These are phyloP conservation scores for Plenodomus lindquistii DNA, from an alignment of 2,329 filamentous ascomycete genomes.

Conservation along the genomic window DNA sequence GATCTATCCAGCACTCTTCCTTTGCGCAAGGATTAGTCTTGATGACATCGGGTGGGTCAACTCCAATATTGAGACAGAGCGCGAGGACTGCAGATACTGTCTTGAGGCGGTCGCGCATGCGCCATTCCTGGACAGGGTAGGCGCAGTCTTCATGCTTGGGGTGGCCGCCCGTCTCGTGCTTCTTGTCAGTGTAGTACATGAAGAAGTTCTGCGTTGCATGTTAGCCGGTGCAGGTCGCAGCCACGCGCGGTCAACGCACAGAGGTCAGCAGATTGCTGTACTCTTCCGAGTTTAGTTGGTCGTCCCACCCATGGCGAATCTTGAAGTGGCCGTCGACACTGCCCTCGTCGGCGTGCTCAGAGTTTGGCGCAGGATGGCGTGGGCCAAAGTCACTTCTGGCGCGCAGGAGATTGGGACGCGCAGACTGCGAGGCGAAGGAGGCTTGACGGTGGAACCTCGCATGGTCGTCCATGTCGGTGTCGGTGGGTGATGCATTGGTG, in stretches of 20 bases:
- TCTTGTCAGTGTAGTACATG: constrained; percentile 99
- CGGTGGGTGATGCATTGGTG: constrained; percentile 17
- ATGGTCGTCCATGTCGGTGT: constrained; percentile 25
- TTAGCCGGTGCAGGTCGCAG: constrained; percentile 5
- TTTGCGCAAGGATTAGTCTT: constrained; percentile 93
- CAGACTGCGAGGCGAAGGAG: constrained; percentile 52
- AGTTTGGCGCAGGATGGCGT: constrained; percentile 29
- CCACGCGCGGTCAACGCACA: constrained; percentile 56
- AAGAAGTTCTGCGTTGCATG: constrained; percentile 76
- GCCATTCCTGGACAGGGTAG: constrained; percentile 82
- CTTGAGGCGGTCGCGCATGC: constrained; percentile 94
- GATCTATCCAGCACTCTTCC: constrained; percentile 96
- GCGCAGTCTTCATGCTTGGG: constrained; percentile 64
- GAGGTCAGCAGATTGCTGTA: constrained; percentile 83
- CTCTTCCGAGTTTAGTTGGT: constrained; percentile 88
- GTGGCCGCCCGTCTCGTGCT: constrained; percentile 91
- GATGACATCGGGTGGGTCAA: constrained; percentile 94
- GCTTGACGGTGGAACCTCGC: constrained; percentile 53
- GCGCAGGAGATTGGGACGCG: constrained; percentile 50
- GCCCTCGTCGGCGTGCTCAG: constrained; percentile 42
- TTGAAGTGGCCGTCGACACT: constrained; percentile 58
- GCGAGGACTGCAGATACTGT: constrained; percentile 94
- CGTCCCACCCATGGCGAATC: constrained; percentile 86
- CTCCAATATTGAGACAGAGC: constrained; percentile 94
- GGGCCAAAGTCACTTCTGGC: constrained; percentile 66